These are phyloP conservation scores for Musa acuminata DNA, from an alignment of 176 grass and related monocot genomes.

Conservation along the genomic window DNA sequence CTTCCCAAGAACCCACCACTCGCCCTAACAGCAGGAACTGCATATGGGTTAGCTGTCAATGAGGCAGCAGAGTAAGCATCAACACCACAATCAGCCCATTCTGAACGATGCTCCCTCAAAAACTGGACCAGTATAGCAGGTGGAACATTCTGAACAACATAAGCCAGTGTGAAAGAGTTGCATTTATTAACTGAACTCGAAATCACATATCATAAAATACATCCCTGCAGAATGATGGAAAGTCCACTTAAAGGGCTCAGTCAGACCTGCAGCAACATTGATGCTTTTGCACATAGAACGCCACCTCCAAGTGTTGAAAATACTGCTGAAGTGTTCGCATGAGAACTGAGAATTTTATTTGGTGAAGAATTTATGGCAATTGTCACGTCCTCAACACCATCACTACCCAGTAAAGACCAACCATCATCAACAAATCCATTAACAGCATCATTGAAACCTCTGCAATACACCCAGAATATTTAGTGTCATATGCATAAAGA, in stretches of 20 bases:
- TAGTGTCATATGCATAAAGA: not conserved
- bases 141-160: constrained; percentile 67
- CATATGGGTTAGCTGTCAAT: constrained; percentile 53
- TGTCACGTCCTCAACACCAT: constrained; percentile 80
- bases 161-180: not conserved
- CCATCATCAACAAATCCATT: constrained; percentile 91
- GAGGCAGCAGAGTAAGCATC: constrained; percentile 85
- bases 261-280: constrained; percentile 83
- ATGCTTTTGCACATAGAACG: constrained; percentile 92
- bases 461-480: constrained; percentile 27
- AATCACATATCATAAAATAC: not conserved
- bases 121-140: constrained; percentile 80
- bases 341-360: constrained; percentile 64
- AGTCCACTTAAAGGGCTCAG: not conserved
- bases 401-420: constrained; percentile 67
- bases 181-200: not conserved
- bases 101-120: constrained; percentile 89
- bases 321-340: constrained; percentile 42
- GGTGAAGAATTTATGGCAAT: constrained; percentile 66
- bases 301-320: constrained; percentile 57
- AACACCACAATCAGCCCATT: constrained; percentile 91
- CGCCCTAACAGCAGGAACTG: constrained; percentile 61
- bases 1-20: constrained; percentile 58
- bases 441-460: constrained; percentile 97
- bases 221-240: not conserved